Evolutionary conservation across 352 stramenopile genomes (phyloP).

Genomic region (Phytophthora brassicae): DNA sequence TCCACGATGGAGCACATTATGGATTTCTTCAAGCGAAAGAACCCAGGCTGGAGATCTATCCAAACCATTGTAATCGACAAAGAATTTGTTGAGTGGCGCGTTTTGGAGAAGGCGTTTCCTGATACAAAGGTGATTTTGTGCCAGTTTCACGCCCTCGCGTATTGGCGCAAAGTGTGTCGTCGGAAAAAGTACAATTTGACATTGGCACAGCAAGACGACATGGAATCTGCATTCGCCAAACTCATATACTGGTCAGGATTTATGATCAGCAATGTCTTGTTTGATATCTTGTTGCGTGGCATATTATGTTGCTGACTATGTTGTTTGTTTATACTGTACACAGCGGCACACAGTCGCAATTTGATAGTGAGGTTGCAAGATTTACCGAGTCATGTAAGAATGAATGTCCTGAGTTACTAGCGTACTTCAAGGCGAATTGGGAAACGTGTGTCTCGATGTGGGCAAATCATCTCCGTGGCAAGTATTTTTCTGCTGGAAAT

Average conservation of each 20-base stretch:
- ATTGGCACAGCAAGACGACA: not conserved
- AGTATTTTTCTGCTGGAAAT: constrained; percentile 20
- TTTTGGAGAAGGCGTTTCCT: constrained; percentile 2
- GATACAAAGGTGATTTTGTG: constrained; percentile 2
- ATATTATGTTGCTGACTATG: not conserved
- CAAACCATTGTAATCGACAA: constrained; percentile 8
- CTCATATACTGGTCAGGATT: constrained; percentile 6
- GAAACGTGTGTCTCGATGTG: constrained; percentile 19
- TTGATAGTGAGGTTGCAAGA: not conserved
- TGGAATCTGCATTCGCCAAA: constrained; percentile 3
- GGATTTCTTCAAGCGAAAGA: constrained; percentile 25
- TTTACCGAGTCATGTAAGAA: not conserved
- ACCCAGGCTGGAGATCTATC: constrained; percentile 3
- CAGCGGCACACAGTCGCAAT: not conserved
- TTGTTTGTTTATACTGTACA: not conserved
- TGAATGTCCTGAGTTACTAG: not conserved
- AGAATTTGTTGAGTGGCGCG: constrained; percentile 5
- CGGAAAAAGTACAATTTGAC: not conserved
- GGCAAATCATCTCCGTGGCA: constrained; percentile 7
- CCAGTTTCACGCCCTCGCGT: constrained; percentile 6
- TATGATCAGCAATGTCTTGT: not conserved
- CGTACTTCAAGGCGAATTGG: constrained; percentile 17
- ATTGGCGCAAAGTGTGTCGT: constrained; percentile 6
- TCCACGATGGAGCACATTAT: constrained; percentile 17
- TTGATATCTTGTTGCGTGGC: not conserved